Evolutionary conservation across 345 rosid genomes (phyloP).

Genomic region (Linum lewisii): DNA sequence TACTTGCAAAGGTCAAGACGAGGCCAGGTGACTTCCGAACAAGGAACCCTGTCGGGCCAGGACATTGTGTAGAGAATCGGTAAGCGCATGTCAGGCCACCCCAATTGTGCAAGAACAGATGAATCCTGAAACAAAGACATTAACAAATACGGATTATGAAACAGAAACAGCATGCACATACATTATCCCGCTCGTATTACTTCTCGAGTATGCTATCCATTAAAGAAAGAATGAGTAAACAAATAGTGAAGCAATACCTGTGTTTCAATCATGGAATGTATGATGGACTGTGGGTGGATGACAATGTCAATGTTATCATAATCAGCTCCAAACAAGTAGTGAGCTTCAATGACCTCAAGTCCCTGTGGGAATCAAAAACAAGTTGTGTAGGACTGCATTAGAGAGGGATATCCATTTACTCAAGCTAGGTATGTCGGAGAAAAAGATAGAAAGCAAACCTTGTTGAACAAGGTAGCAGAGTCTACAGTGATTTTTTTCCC

Average conservation of each 20-base stretch:
- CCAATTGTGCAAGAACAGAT: constrained; percentile 84
- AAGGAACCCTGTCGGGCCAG: constrained; percentile 89
- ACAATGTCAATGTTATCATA: constrained; percentile 84
- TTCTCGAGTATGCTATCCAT: too few species aligned
- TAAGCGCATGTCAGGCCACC: constrained; percentile 96
- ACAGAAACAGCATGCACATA: background rate
- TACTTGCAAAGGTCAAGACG: constrained; percentile 96
- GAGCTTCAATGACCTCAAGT: constrained; percentile 95
- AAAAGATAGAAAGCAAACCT: constrained; percentile 31
- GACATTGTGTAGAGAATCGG: constrained; percentile 96
- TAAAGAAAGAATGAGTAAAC: background rate
- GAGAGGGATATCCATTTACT: background rate
- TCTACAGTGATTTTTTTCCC: constrained; percentile 95
- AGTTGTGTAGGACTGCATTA: background rate
- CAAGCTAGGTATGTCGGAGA: background rate
- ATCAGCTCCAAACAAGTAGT: constrained; percentile 86
- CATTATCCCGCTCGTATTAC: background rate
- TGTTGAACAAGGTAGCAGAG: constrained; percentile 95
- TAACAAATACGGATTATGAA: constrained; percentile 1
- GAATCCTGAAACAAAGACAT: constrained; percentile 54
- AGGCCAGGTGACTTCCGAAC: constrained; percentile 95
- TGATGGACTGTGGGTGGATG: constrained; percentile 86
- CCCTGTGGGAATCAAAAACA: constrained; percentile 40
- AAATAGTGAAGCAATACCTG: constrained; percentile 38
- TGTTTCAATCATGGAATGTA: constrained; percentile 93